Evolutionary conservation across 345 rosid genomes (phyloP), one percentile per base, ranked within the genome.

Genomic region (Brassica rapa): DNA sequence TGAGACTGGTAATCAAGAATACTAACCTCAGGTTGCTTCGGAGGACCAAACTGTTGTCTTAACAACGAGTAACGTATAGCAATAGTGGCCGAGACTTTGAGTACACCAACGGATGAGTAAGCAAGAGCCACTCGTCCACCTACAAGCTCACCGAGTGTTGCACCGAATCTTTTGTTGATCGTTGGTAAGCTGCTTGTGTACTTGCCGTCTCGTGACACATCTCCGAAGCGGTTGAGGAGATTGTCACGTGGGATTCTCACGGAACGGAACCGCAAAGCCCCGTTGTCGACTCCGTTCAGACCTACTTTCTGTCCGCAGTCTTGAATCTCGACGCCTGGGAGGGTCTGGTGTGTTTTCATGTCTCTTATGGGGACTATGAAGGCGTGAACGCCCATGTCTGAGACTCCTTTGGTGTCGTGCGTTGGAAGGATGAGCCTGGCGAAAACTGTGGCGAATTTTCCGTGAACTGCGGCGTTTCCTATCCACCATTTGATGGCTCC

Each of bases 401-500:
- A 82, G 62, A 77, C 78, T 39, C 92, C 91, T 78, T 89, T 88
- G 3, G 84, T 74, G 77, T 96, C 97, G 76, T 91, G 93, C 67
- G 96, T 88, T 12, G 96, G 99, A 83, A 91, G 84, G 78, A 91
- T 76, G 46, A 93, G 83, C 84, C 77, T 91, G 33, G 99, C 98
- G 69, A 96, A 96, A 82, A 93, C 99, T 66, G 90, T 84, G n/a
- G 97, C 99, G 63, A 96, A 89, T 82, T 90, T 96, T 5, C 99
- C 99, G 78, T 96, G 97, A 68, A 91, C 97, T 5, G 98, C 99
- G 51, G 99, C 99, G 83, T 95, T 95, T 37, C 99, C 98, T 79
- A 93, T 96, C 99, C 98, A 93, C 99, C 99, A 96, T 81, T 96
- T 96, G 75, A 93, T 93, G 39, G 98, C 98, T 66, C 99, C 98